Evolutionary conservation across 495 filamentous ascomycete genomes (phyloP).

Genomic region (Parachaetomium inaequale): DNA sequence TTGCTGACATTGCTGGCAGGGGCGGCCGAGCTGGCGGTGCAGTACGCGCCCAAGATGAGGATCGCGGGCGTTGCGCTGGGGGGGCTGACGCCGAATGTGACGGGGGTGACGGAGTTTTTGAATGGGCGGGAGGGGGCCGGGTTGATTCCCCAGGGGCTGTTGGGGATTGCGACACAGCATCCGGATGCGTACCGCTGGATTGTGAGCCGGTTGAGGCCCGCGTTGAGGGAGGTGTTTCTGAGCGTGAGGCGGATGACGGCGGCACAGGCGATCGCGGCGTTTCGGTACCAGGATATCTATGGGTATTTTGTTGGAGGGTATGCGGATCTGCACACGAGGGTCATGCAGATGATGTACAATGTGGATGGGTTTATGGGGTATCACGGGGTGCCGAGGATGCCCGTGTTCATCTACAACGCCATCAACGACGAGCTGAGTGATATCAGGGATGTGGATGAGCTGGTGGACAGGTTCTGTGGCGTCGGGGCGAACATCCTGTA

Average conservation of each 20-base stretch:
- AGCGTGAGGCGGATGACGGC: conserved; percentile 26
- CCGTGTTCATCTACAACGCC: conserved; percentile 51
- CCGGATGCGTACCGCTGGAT: conserved; percentile 9
- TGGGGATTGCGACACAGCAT: conserved; percentile 30
- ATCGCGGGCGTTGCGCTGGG: conserved; percentile 52
- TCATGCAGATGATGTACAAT: conserved; percentile 28
- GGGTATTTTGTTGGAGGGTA: conserved; percentile 41
- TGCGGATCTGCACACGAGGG: conserved; percentile 26
- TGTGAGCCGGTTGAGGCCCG: not conserved
- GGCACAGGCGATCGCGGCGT: conserved; percentile 27
- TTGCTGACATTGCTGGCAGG: no score
- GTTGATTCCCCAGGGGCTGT: conserved; percentile 24
- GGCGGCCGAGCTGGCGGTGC: conserved; percentile 50
- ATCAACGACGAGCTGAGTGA: conserved; percentile 47
- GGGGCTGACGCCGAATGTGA: conserved; percentile 40
- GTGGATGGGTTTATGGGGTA: conserved; percentile 39
- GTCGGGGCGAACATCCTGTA: conserved; percentile 40
- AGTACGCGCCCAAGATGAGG: conserved; percentile 53
- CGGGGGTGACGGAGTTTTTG: conserved; percentile 23
- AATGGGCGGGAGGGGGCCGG: conserved; percentile 24
- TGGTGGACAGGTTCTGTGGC: conserved; percentile 42
- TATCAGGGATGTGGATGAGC: conserved; percentile 41
- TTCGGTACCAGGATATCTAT: conserved; percentile 36
- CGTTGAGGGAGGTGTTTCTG: conserved; percentile 28
- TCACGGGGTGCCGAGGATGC: conserved; percentile 43